Percentiles rank a stretch among this genome's conserved stretches.
These are phyloP conservation scores for Penicillium sp. DNA, from an alignment of 2,329 filamentous ascomycete species.

Conservation along the genomic window DNA sequence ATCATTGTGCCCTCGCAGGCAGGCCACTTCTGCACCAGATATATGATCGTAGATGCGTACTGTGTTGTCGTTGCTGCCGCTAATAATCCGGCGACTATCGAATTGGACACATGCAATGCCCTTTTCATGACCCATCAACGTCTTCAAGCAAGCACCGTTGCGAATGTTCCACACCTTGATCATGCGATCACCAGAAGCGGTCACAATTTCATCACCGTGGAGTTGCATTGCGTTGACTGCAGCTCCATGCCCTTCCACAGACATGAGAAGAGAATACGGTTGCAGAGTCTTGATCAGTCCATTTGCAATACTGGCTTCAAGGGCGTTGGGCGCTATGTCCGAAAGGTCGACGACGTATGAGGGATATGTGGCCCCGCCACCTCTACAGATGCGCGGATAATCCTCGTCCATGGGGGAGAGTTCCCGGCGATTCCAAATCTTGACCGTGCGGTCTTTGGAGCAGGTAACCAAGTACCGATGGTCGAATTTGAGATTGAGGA, in stretches of 20 bases:
- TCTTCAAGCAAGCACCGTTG: conserved; percentile 68
- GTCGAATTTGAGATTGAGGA: conserved; percentile 90
- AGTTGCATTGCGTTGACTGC: conserved; percentile 97
- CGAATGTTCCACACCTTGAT: conserved; percentile 95
- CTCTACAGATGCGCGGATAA: conserved; percentile 43
- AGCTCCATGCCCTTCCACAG: conserved; percentile 76
- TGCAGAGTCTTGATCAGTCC: conserved; percentile 46
- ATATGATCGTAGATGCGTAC: conserved; percentile 90
- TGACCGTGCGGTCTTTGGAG: conserved; percentile 95
- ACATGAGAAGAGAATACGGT: conserved; percentile 72
- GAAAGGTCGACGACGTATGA: conserved; percentile 53
- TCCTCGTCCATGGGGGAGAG: conserved; percentile 50
- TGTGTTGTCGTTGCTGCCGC: conserved; percentile 91
- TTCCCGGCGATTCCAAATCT: conserved; percentile 80
- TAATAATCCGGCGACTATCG: conserved; percentile 87
- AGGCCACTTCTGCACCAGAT: conserved; percentile 83
- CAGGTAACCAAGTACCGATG: conserved; percentile 89
- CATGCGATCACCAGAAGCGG: conserved; percentile 85
- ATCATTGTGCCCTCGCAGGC: conserved; percentile 72
- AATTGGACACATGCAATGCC: conserved; percentile 98
- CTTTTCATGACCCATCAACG: conserved; percentile 81
- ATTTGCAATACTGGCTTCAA: conserved; percentile 44
- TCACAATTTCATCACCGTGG: conserved; percentile 78
- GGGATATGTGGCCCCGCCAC: conserved; percentile 46
- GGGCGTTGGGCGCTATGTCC: conserved; percentile 36